Conservation (phyloP, 225 moss, liverwort and hornwort species). For the Physcomitrellopsis africana region DNA sequence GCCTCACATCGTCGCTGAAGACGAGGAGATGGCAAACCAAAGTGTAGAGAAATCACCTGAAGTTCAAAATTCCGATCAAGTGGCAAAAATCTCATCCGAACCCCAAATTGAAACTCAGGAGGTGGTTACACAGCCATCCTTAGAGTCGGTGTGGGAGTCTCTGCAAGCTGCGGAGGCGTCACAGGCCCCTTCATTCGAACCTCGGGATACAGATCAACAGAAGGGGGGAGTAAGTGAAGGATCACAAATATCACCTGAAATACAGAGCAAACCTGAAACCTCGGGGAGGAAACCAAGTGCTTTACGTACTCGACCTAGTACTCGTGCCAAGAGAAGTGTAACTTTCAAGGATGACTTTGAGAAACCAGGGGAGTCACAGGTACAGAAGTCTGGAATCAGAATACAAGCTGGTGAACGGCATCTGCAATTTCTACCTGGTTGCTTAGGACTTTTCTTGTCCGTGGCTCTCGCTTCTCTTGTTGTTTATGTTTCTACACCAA, state of each 20-base stretch:
- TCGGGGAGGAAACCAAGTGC: constrained; percentile 54
- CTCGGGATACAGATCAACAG: constrained; percentile 9
- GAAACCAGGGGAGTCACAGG: constrained; percentile 31
- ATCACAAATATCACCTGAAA: constrained; percentile 31
- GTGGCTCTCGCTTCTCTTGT: constrained; percentile 49
- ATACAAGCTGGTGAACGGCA: constrained; percentile 19
- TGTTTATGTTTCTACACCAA: constrained; percentile 53
- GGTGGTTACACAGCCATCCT: constrained; percentile 33
- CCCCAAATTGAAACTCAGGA: constrained; percentile 16
- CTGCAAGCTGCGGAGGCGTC: constrained; percentile 21
- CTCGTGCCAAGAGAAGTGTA: constrained; percentile 57
- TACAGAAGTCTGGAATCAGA: constrained; percentile 14
- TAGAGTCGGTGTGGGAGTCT: constrained; percentile 49
- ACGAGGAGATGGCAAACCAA: constrained; percentile 11
- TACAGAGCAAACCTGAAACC: constrained; percentile 28
- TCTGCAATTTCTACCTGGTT: constrained; percentile 41
- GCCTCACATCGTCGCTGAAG: background rate
- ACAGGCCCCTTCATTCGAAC: constrained; percentile 11
- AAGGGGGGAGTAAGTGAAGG: constrained; percentile 24
- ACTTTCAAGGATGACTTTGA: constrained; percentile 58
- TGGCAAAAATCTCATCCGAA: background rate
- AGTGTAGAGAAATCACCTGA: background rate
- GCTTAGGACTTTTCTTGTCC: constrained; percentile 47
- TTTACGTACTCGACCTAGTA: constrained; percentile 55
- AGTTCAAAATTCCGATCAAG: background rate